Conservation (phyloP, 2,329 filamentous ascomycete genomes). For the Calonectria multiphialidica region DNA sequence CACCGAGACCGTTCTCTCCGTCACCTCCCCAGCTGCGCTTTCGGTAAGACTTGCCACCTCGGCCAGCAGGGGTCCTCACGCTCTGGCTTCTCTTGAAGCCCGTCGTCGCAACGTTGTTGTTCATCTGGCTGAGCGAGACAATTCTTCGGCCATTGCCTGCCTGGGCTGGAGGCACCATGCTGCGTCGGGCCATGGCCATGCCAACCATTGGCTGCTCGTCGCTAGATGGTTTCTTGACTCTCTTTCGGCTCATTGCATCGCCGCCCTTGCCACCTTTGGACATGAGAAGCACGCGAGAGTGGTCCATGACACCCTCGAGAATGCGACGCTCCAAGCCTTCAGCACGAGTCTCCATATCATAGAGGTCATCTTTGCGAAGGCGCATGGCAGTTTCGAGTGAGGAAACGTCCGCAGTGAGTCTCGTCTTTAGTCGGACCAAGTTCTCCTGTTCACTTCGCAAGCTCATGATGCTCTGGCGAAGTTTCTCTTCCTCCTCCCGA, state of each 20-base stretch:
- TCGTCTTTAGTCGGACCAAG: slow-evolving; percentile 81
- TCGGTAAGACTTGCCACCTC: slow-evolving; percentile 59
- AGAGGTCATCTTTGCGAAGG: slow-evolving; percentile 90
- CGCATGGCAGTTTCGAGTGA: slow-evolving; percentile 91
- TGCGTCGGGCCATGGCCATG: slow-evolving; percentile 68
- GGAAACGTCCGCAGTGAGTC: slow-evolving; percentile 86
- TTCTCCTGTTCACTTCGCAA: slow-evolving; percentile 80
- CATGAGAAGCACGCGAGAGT: slow-evolving; percentile 91
- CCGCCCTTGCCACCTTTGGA: slow-evolving; percentile 68
- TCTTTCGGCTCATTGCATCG: slow-evolving; percentile 71
- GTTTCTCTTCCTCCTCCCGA: slow-evolving; percentile 64
- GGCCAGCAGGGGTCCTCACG: slow-evolving; percentile 70
- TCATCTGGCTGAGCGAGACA: slow-evolving; percentile 91
- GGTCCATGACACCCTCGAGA: slow-evolving; percentile 94
- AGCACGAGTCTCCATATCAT: slow-evolving; percentile 89
- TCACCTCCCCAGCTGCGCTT: slow-evolving; percentile 78
- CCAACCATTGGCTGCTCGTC: slow-evolving; percentile 57
- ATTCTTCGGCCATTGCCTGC: slow-evolving; percentile 80
- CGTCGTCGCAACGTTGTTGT: slow-evolving; percentile 74
- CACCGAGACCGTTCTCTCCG: slow-evolving; percentile 61
- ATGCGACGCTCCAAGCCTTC: slow-evolving; percentile 93
- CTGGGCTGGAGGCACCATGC: slow-evolving; percentile 58
- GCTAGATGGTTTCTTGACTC: slow-evolving; percentile 57
- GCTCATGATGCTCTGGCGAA: slow-evolving; percentile 67
- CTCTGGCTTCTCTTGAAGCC: slow-evolving; percentile 84